A percentile compares a stretch with the other conserved stretches of the same genome.
These are phyloP conservation scores for Salix dunnii DNA, from an alignment of 345 rosid genomes.

Conservation along the genomic window DNA sequence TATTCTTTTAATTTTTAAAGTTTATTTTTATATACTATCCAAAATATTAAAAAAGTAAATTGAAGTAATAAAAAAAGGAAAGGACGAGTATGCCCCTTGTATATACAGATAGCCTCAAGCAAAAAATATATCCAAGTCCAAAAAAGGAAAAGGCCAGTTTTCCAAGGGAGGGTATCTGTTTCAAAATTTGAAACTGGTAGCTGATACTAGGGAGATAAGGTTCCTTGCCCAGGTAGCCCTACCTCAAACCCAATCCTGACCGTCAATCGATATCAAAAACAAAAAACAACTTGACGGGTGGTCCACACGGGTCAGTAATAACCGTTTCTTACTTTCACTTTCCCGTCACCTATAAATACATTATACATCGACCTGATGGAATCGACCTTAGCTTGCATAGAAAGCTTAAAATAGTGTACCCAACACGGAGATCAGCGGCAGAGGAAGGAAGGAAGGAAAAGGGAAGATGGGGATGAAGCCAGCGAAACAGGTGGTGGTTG, in stretches of 20 bases:
- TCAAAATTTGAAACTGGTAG: neutral
- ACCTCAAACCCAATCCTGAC: neutral
- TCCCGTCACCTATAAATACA: neutral
- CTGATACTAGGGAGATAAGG: neutral
- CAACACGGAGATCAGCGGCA: neutral
- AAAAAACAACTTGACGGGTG: neutral
- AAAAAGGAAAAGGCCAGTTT: neutral
- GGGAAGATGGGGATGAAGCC: slow-evolving; percentile 16
- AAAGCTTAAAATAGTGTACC: neutral
- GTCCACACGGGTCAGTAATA: neutral
- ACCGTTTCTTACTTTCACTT: neutral
- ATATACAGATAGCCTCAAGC: neutral
- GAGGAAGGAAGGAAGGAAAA: neutral
- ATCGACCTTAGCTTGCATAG: neutral
- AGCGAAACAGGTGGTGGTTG: slow-evolving; percentile 55
- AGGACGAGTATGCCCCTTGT: neutral
- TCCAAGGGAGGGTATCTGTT: too few relatives aligned
- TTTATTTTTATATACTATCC: too few relatives aligned
- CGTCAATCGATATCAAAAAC: neutral
- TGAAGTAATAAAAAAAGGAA: neutral
- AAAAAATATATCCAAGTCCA: neutral
- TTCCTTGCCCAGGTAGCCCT: neutral
- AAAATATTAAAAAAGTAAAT: too few relatives aligned
- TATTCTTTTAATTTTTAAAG: too few relatives aligned
- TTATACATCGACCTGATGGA: neutral